Evolutionary conservation across 129 eudicot genomes (phyloP).

Genomic region (Oenanthe sinensis): DNA sequence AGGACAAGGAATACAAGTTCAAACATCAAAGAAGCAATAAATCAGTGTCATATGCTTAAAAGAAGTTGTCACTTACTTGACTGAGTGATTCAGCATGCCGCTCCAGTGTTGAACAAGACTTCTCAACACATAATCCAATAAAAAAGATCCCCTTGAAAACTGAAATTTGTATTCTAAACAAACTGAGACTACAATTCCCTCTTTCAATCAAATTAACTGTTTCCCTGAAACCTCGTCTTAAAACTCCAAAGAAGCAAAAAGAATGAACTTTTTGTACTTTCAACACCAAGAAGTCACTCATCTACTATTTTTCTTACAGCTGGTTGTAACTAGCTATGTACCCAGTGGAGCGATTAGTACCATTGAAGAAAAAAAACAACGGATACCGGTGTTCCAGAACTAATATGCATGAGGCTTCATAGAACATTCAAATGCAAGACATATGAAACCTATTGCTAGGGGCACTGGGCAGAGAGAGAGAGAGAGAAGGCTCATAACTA

Average conservation of each 20-base stretch:
- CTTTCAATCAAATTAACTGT: slow-evolving; percentile 12
- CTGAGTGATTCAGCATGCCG: slow-evolving; percentile 19
- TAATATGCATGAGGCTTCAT: background rate
- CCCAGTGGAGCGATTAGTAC: background rate
- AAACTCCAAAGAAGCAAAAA: slow-evolving; percentile 11
- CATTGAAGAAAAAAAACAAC: no score
- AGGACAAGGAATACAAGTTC: background rate
- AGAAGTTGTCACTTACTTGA: slow-evolving; percentile 37
- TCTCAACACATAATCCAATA: slow-evolving; percentile 25
- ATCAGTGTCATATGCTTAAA: slow-evolving; percentile 14
- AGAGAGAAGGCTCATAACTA: background rate
- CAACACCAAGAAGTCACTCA: slow-evolving; percentile 3
- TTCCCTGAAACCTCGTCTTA: slow-evolving; percentile 19
- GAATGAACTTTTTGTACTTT: background rate
- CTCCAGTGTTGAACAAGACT: slow-evolving; percentile 26
- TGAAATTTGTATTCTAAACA: slow-evolving; percentile 16
- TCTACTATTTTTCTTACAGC: background rate
- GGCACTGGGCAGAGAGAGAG: background rate
- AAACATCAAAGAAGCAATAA: slow-evolving; percentile 15
- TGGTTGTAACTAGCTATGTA: background rate
- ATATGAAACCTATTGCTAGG: no score
- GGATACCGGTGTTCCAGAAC: background rate
- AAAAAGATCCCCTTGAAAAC: slow-evolving; percentile 13
- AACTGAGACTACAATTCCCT: slow-evolving; percentile 9
- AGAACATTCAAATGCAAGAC: background rate